Base-by-base conservation (phyloP, 495 filamentous ascomycete species). In the Margaritispora aquatica region DNA sequence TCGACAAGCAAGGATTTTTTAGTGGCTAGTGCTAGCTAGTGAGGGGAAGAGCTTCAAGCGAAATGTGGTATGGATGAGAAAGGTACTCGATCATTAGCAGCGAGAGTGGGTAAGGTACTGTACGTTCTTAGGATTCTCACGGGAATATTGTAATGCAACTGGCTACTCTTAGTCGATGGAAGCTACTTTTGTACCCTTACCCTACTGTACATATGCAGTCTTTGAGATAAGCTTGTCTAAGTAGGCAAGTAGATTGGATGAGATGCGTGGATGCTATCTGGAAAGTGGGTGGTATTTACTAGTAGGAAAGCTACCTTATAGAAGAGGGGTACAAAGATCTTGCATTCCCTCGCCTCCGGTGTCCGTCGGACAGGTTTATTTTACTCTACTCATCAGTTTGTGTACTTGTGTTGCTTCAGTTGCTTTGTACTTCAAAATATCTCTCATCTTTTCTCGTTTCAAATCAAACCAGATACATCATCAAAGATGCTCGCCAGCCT, bases 401-500 rank as follows among this genome's bases (percentile, higher is more conserved):
- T 17, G 48, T 23, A 23, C 5, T 23, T 24, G 5, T 51, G 26
- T 27, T 8, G 21, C 48, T 51, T 10, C 21, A 4, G 26, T 51
- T 51, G 3, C 22, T 17, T 24, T 51, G 24, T 51, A 10, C 5
- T 48, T 48, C 44, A 48, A 24, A 20, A 13, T 24, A 27, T 17
- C 31, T 22, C 19, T 1, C 21, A 21, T 49, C 24, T 24, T 27
- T 26, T 21, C 38, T 19, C 51, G 17, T 27, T 46, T 20, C 26
- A 26, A 22, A 2, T 51, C 10, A n/a, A 51, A 24, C 24, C 21
- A 21, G 15, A 4, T 9, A 4, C 17, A 26, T 26, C 24, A n/a
- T 23, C 26, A 41, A 66, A 57, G 49, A 73, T 73, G 71, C 68
- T 58, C 44, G 46, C 57, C 27, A 63, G 56, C 1, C 52, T 61